Evolutionary conservation across 176 grass and related monocot genomes (phyloP).

Genomic region (Hyparrhenia diplandra): DNA sequence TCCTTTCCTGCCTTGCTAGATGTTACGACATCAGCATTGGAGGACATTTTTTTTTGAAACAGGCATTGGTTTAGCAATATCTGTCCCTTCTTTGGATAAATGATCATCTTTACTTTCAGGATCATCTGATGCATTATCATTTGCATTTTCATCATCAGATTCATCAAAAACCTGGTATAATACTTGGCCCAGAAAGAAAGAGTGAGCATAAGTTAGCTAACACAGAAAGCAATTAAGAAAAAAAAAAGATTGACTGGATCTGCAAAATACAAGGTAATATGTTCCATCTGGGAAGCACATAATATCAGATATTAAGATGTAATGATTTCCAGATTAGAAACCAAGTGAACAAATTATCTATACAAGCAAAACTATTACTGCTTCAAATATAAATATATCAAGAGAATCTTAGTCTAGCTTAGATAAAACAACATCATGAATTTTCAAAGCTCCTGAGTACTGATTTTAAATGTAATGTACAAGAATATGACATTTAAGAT

Average conservation of each 20-base stretch:
- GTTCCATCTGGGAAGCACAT: not conserved
- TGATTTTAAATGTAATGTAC: slow-evolving; percentile 6
- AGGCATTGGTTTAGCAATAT: slow-evolving; percentile 30
- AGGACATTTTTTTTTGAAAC: slow-evolving; percentile 32
- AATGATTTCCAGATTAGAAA: slow-evolving; percentile 7
- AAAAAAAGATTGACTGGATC: not conserved
- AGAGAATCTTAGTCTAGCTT: not conserved
- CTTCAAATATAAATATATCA: not conserved
- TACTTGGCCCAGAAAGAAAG: slow-evolving; percentile 5
- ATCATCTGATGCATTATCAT: slow-evolving; percentile 38
- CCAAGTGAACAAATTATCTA: slow-evolving; percentile 2
- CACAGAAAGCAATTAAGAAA: not conserved
- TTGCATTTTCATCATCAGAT: slow-evolving; percentile 50
- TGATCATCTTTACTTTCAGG: slow-evolving; percentile 33
- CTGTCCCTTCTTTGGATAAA: slow-evolving; percentile 51
- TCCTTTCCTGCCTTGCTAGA: slow-evolving; percentile 28
- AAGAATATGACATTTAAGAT: slow-evolving; percentile 11
- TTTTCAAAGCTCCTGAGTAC: not conserved
- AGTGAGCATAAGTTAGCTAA: not conserved
- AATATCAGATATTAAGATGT: not conserved
- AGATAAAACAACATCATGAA: not conserved
- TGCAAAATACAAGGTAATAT: slow-evolving; percentile 2
- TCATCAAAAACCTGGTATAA: slow-evolving; percentile 56
- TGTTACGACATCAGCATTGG: slow-evolving; percentile 36
- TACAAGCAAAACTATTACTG: not conserved